Evolutionary conservation across 2,329 filamentous ascomycete species (phyloP), one percentile per base, ranked within the genome.

Genomic region (Raffaelea ambrosiae): DNA sequence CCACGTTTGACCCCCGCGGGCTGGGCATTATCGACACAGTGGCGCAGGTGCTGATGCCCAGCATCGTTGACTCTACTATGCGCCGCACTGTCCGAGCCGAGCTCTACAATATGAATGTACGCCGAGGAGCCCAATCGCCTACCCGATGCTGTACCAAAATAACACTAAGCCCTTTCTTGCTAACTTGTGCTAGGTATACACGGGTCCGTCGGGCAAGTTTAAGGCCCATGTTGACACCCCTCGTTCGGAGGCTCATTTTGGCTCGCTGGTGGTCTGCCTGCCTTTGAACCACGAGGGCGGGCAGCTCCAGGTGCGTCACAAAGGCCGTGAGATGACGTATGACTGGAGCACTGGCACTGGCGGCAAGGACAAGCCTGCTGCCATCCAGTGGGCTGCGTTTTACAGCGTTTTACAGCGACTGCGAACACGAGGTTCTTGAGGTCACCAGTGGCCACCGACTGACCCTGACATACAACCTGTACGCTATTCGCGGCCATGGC

Each of bases 381-480:
- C 48, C 3, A 57, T 69, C 14, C 51, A 61, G 33, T 78, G 73
- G 73, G 70, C 71, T 0, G 73, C 74, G 0, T 45, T 40, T 10
- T 74, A 74, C 51, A 62, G n/a, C n/a, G n/a, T 46, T 40, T n/a
- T 74, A 74, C 51, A 62, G 66, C 47, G 71, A 76, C 55, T 76
- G 71, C 53, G 68, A 76, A 50, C 74, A 77, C 46, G 71, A 77
- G 51, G 68, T 77, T 1, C 54, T 69, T 0, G 65, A 71, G 14
- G 68, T 83, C 5, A 72, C 61, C 0, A 53, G 60, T 1, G 77
- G 77, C 0, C 66, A 81, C 48, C 71, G 75, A 0, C 51, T 83
- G 16, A 81, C 74, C 0, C 57, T 83, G 20, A 82, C 77, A 0
- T 82, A 83, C 61, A 81, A 81, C 49, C 61, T 83, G 2, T 79